A percentile compares a stretch with the other conserved stretches of the same genome.
Evolutionary conservation across 208 protist species (phyloP).

Genomic region (Leishmania mexicana): DNA sequence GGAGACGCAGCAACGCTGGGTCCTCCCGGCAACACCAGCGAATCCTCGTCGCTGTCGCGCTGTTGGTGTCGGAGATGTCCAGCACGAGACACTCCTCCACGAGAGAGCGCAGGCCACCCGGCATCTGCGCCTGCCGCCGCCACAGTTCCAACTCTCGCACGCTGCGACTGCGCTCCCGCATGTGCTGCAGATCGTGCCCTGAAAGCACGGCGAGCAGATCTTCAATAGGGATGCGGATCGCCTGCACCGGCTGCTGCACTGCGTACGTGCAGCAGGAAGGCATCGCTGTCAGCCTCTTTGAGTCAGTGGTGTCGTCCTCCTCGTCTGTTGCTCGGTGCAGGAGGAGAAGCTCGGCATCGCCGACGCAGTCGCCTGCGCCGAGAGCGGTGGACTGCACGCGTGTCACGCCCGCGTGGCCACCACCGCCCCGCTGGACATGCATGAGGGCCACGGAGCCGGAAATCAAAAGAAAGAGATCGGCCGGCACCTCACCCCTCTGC

Average conservation of each 20-base stretch:
- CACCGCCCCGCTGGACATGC: neutral
- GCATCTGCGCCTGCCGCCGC: neutral
- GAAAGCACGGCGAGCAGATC: conserved; percentile 7
- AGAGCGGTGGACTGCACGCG: conserved; percentile 1
- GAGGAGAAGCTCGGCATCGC: conserved; percentile 11
- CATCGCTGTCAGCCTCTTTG: neutral
- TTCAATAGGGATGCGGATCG: conserved; percentile 8
- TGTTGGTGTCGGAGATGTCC: neutral
- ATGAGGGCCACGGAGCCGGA: conserved; percentile 15
- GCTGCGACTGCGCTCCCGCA: conserved; percentile 10
- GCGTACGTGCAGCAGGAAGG: conserved; percentile 16
- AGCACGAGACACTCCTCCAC: conserved; percentile 7
- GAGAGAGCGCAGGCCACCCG: neutral
- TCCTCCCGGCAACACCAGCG: neutral
- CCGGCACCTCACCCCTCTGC: neutral
- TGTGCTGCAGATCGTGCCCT: neutral
- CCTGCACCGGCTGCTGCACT: conserved; percentile 3
- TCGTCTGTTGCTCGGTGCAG: neutral
- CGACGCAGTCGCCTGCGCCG: conserved; percentile 15
- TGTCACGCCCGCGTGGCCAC: neutral
- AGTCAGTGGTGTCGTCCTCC: neutral
- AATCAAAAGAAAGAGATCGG: conserved; percentile 7
- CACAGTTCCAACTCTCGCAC: neutral
- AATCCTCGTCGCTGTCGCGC: neutral
- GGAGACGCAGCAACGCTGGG: neutral